Evolutionary conservation across 2,329 filamentous ascomycete genomes (phyloP).

Genomic region (Phialocephala subalpina): DNA sequence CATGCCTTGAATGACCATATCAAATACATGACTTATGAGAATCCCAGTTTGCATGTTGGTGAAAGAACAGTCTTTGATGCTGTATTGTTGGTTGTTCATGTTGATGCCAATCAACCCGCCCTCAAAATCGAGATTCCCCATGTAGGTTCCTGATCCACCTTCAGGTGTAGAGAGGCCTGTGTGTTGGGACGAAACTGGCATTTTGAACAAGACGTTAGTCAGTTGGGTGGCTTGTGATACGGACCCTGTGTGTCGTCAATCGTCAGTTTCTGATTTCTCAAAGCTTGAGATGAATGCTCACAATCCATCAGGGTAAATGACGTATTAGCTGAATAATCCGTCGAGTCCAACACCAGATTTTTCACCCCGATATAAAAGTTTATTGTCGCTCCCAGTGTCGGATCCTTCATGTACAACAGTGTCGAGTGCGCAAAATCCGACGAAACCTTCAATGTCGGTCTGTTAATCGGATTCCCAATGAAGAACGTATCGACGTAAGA

Average conservation of each 20-base stretch:
- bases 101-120: no score
- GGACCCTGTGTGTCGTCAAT: no score
- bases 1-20: not conserved
- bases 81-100: no score
- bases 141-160: no score
- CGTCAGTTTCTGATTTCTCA: no score
- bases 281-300: no score
- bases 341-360: slow-evolving; percentile 70
- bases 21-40: not conserved
- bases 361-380: slow-evolving; percentile 71
- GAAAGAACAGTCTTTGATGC: not conserved
- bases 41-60: not conserved
- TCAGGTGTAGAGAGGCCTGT: slow-evolving; percentile 55
- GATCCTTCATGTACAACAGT: slow-evolving; percentile 72
- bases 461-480: slow-evolving; percentile 40
- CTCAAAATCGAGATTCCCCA: no score
- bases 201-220: slow-evolving; percentile 67
- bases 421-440: slow-evolving; percentile 81
- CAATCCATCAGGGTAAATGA: slow-evolving; percentile 56
- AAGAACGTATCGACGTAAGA: slow-evolving; percentile 34
- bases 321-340: slow-evolving; percentile 36
- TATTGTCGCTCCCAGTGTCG: slow-evolving; percentile 76
- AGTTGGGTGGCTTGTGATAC: slow-evolving; percentile 64
- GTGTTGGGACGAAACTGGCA: slow-evolving; percentile 58
- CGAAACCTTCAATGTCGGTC: slow-evolving; percentile 78